These are phyloP conservation scores for Solanum gracilifrons DNA, from an alignment of 257 asterid species.

Conservation along the genomic window DNA sequence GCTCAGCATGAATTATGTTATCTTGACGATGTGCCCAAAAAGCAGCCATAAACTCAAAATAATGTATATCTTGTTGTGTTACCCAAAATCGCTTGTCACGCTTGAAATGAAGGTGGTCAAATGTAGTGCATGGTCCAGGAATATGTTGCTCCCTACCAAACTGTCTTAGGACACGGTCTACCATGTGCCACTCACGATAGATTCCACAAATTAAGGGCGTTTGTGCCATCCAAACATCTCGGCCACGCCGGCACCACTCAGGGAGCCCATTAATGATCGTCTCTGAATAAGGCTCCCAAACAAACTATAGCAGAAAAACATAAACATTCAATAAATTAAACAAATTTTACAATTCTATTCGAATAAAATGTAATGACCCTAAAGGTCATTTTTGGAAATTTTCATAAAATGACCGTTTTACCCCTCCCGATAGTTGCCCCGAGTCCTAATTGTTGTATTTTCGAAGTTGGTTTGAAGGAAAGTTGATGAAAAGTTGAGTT, in stretches of 20 bases:
- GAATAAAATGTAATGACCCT: no score
- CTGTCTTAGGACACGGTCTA: not conserved
- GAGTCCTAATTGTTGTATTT: no score
- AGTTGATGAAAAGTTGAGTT: no score
- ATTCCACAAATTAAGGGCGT: not conserved
- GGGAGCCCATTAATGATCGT: not conserved
- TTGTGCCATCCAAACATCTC: not conserved
- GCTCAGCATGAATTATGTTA: not conserved
- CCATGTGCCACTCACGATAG: not conserved
- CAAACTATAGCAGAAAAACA: not conserved
- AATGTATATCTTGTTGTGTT: not conserved
- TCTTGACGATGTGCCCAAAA: not conserved
- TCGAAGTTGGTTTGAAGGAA: no score
- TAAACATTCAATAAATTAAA: not conserved
- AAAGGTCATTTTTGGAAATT: no score
- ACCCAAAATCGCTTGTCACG: not conserved
- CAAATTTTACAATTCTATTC: not conserved
- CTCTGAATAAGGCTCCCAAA: not conserved
- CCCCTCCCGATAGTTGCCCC: no score
- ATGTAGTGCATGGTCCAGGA: not conserved
- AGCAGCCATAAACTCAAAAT: not conserved
- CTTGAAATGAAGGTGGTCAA: not conserved
- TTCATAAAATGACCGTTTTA: no score
- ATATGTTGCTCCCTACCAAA: not conserved
- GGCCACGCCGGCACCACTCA: not conserved